Evolutionary conservation across 371 early-diverging fungal species (phyloP).

Genomic region (Actinomortierella wolfii): DNA sequence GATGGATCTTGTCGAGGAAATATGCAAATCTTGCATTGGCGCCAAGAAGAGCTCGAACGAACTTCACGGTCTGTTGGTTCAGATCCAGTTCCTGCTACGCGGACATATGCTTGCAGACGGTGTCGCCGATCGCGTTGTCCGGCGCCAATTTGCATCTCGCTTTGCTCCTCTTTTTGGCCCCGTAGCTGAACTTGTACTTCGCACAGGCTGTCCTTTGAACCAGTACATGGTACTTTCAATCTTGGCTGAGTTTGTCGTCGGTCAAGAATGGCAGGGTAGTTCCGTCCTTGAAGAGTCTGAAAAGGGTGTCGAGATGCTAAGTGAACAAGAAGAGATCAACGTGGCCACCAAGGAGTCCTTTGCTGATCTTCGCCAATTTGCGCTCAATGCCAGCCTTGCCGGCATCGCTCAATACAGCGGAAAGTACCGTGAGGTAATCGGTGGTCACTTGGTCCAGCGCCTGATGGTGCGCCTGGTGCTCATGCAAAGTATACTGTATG

Average conservation of each 20-base stretch:
- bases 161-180: conserved; percentile 42
- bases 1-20: conserved; percentile 42
- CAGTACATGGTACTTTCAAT: conserved; percentile 55
- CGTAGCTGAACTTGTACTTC: conserved; percentile 29
- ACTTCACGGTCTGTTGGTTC: conserved; percentile 74
- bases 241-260: conserved; percentile 58
- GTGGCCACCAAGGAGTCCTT: conserved; percentile 23
- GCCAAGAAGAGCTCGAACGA: conserved; percentile 56
- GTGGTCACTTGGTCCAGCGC: conserved; percentile 53
- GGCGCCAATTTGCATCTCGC: conserved; percentile 46
- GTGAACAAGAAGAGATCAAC: conserved; percentile 38
- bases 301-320: conserved; percentile 16
- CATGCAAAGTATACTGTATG: conserved; percentile 36
- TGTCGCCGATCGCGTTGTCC: conserved; percentile 28
- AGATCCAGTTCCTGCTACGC: conserved; percentile 63
- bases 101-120: conserved; percentile 58
- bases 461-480: conserved; percentile 51
- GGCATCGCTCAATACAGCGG: conserved; percentile 28
- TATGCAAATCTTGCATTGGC: conserved; percentile 50
- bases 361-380: conserved; percentile 27
- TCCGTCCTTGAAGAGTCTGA: conserved; percentile 4
- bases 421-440: conserved; percentile 46
- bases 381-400: conserved; percentile 31
- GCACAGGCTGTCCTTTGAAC: conserved; percentile 24
- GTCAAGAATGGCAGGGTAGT: conserved; percentile 49